Base-by-base conservation (phyloP, 768 basidiomycete genomes). In the Tulasnella sp. region DNA sequence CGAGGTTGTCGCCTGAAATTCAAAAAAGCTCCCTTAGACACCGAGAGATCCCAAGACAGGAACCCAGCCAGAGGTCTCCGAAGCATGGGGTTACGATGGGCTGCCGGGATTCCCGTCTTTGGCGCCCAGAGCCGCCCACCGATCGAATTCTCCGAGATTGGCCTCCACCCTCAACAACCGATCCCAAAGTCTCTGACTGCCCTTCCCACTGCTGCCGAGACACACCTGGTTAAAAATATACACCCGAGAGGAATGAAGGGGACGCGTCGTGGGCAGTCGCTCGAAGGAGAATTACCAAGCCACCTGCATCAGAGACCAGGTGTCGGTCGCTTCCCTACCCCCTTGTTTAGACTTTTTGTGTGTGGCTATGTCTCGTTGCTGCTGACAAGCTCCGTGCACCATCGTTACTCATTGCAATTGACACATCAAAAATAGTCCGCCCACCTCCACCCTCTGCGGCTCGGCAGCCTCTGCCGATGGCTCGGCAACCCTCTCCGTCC, bases 71-170 rank as follows among this genome's bases (percentile, higher is more conserved):
- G 64, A 37, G 64, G 64, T 69, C 64, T 37, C 64, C 64, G 64
- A 69, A 37, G 64, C 64, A 69, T 28, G 24, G n/a, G 24, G 58
- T 9, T 22, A 9, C 18, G 58, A 69, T 54, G 54, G 54, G 31
- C 64, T 69, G 8, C 64, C 64, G 64, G 64, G 64, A 69, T 69
- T 28, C 31, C 64, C 64, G 64, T 14, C 12, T 14, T 69, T 69
- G 64, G 28, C 64, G 64, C 64, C 64, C 64, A 69, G 14, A 37
- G 11, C 20, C 54, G 54, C 54, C 54, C 54, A 54, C 64, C 64
- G 64, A 69, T 64, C 60, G 60, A 69, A 69, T 69, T 69, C 64
- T 37, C 64, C 64, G 64, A 69, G 64, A 69, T 69, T 69, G 24
- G 28, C 64, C 64, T 69, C 28, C 54, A 54, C 54, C 54, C 54